phyloP scores from a whole-genome alignment of 169 alveolate genomes.

The Amoebophrya sp. region DNA sequence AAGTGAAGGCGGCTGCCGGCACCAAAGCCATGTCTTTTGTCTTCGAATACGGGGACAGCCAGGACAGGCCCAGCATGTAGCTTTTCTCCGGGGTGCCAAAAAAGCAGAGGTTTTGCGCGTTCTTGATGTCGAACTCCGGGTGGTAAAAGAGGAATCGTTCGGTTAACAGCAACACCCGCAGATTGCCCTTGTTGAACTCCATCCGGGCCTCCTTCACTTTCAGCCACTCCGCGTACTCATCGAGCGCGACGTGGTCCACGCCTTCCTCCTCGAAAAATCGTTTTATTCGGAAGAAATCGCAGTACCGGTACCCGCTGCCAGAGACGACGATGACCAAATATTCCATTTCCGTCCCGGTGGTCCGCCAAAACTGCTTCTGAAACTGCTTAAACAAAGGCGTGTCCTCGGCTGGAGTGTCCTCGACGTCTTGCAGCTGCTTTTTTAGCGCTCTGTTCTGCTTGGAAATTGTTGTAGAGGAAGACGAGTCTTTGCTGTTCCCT shows the following conservation, averaged over 20 bases:
- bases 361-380: not conserved
- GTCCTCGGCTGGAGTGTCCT: not conserved
- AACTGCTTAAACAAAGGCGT: not conserved
- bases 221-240: not conserved
- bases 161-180: not conserved
- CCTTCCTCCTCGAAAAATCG: not conserved
- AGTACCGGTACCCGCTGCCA: not conserved
- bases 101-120: not conserved
- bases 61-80: not conserved
- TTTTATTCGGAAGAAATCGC: not conserved
- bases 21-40: not conserved
- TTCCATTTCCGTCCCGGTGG: not conserved
- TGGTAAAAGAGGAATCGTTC: not conserved
- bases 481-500: too few relatives aligned
- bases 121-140: not conserved
- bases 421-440: not conserved
- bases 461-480: too few relatives aligned
- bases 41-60: not conserved
- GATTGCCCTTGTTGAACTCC: not conserved
- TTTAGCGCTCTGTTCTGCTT: not conserved
- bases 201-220: not conserved
- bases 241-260: not conserved
- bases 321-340: not conserved
- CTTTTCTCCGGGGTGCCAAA: not conserved
- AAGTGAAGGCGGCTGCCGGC: not conserved